Base-by-base conservation (phyloP, 2,329 filamentous ascomycete species). In the Geosmithia morbida region DNA sequence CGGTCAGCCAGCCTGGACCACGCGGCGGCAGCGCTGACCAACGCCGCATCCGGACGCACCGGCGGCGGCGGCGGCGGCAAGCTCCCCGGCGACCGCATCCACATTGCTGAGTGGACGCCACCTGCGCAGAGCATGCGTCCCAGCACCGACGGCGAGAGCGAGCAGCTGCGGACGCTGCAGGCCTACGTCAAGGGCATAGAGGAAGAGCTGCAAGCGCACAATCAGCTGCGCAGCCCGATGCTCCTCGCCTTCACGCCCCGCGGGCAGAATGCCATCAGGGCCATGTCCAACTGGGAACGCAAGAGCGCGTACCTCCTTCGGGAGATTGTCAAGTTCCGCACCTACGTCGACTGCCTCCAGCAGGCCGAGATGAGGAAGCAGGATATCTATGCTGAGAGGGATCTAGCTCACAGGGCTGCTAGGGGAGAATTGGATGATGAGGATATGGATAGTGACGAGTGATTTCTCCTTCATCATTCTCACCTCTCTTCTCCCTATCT, bases 281-380 rank as follows among this genome's bases (percentile, higher is more conserved):
- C 90, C 16, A 90, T 97, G 85, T 75, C 82, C 18, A 98, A 98
- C 64, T 98, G 92, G 90, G 89, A 98, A 69, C 81, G 85, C 59
- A 97, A 97, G 69, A 94, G 87, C 48, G 83, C 86, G 29, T 95
- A 97, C 60, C 68, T 98, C 41, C 72, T 97, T 13, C 75, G 86
- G 37, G 92, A 98, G 67, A 96, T 94, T 61, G 88, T 97, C 63
- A 97, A 97, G 65, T 97, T 95, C 67, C 75, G 84, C 50, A 97
- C 89, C 0, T 98, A 97, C 59, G 89, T 96, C 54, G 92, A 97
- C 61, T 82, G 80, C 33, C 68, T 98, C 46, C 73, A 80, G 49
- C 76, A 78, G 39, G 89, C 89, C 0, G 78, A 85, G 55, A 66
- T 61, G 30, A 73, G 79, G 48, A 88, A 85, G 60, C 73, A 77